Base-by-base conservation (phyloP, 306 rosid species). In the Mucuna pruriens region DNA sequence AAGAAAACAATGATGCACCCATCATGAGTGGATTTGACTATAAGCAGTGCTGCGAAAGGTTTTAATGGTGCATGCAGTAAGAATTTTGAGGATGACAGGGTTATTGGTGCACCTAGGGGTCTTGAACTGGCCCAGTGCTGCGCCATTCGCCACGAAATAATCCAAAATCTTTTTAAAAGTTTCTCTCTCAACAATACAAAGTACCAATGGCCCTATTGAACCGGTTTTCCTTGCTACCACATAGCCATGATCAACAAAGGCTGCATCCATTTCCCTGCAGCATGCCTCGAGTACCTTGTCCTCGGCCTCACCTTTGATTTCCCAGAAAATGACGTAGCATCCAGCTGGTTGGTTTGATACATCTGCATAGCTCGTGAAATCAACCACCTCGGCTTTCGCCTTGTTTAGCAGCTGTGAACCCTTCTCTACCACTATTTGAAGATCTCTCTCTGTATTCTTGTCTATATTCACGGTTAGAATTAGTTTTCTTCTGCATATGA, bases 381-480 rank as follows among this genome's bases (percentile, higher is more conserved):
- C 99, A 23, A 91, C 86, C 0, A 95, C 67, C 74, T 95, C 99
- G 4, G 92, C 97, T 72, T 67, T 74, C 26, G 74, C 68, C 49
- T 83, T 75, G 74, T 72, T 39, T 12, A 93, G 86, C 5, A 93
- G 55, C 60, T 82, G 86, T 0, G 90, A 87, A 7, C 91, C 98
- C 5, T 72, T 89, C 68, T 93, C 98, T 31, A 95, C 99, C 42
- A 91, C 99, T 2, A 87, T 46, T 38, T 95, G 98, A 5, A 95
- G 97, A 84, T 95, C 99, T 68, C 77, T 91, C 82, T 95, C 99
- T 0, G 98, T 93, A 75, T 91, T 95, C 79, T 95, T 95, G 90
- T 95, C 99, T 22, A 93, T 89, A 38, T 95, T 95, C 40, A 95
- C 75, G 0, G 93, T 91, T 49, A 95, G 69, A 1, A 95, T 79